Evolutionary conservation across 2,329 filamentous ascomycete species (phyloP), one percentile per base, ranked within the genome.

Genomic region (Escovopsis weberi): DNA sequence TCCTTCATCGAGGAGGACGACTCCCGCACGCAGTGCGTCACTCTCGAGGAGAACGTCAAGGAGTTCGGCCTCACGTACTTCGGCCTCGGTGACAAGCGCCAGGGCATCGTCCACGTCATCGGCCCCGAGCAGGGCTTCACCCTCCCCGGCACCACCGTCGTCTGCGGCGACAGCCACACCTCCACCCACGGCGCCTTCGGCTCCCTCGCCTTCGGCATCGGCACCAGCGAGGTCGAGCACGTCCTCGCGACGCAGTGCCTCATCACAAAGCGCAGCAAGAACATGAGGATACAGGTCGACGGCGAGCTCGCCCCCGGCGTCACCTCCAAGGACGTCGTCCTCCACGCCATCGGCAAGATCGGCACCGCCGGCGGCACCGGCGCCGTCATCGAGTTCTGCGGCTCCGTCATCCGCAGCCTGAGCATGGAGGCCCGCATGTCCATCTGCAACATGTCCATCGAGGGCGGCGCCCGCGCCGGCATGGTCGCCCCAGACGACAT

Each of bases 361-460:
- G 91, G 91, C 55, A 96, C 91, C 23, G 91, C 91, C 47, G 91
- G 89, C 61, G 91, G 91, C 53, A 96, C 82, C 44, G 88, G 89
- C 48, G 81, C 83, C 42, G 91, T 96, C 50, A 95, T 98, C 55
- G 91, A 98, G 68, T 98, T 89, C 69, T 94, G 87, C 59, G 91
- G 91, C 46, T 94, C 88, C 41, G 85, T 91, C 47, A 95, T 98
- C 59, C 80, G 86, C 53, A 68, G 66, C 47, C 71, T 96, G 54
- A 94, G 85, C 64, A 94, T 98, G 77, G 91, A 96, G 65, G 91
- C 89, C 37, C 80, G 91, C 52, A 96, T 98, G 91, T 95, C 88
- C 49, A 94, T 98, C 61, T 96, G 91, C 71, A 98, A 98, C 70
- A 96, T 96, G 91, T 87, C 88, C 12, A 95, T 96, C 53, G 91